These are phyloP conservation scores for Phaeolepiota aurea DNA, from an alignment of 768 basidiomycete species.

Conservation along the genomic window DNA sequence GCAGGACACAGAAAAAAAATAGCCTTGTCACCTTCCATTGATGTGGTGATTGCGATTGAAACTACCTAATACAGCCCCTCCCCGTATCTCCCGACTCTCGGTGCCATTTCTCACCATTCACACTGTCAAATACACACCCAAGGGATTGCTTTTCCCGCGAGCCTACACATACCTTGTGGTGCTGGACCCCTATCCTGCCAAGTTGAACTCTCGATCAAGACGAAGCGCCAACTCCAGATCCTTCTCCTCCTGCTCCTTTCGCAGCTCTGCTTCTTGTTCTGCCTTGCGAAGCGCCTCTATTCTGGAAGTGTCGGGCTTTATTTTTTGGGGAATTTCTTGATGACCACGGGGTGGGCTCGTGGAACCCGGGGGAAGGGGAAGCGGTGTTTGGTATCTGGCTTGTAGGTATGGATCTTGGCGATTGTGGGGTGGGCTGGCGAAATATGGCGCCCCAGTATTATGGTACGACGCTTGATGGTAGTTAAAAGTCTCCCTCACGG, in stretches of 20 bases:
- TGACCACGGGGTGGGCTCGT: constrained; percentile 5
- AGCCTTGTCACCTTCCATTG: too few relatives aligned
- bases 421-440: constrained; percentile 4
- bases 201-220: constrained; percentile 48
- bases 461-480: too few relatives aligned
- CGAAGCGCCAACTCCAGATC: constrained; percentile 43
- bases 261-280: constrained; percentile 28
- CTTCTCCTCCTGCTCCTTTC: constrained; percentile 30
- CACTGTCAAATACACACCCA: too few relatives aligned
- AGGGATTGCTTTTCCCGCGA: too few relatives aligned
- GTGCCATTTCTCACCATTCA: too few relatives aligned
- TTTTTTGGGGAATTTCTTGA: constrained; percentile 10
- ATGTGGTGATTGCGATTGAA: too few relatives aligned
- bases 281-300: constrained; percentile 23
- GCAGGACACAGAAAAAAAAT: too few relatives aligned
- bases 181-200: constrained; percentile 10
- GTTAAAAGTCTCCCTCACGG: constrained; percentile 6
- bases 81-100: too few relatives aligned
- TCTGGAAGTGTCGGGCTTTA: constrained; percentile 21
- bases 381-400: constrained; percentile 42
- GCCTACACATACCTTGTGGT: not conserved
- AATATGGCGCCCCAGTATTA: not conserved
- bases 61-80: too few relatives aligned
- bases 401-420: constrained; percentile 34
- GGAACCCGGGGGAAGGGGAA: constrained; percentile 40